Evolutionary conservation across 352 stramenopile genomes (phyloP), one percentile per base, ranked within the genome.

Genomic region (Globisporangium nodosum): DNA sequence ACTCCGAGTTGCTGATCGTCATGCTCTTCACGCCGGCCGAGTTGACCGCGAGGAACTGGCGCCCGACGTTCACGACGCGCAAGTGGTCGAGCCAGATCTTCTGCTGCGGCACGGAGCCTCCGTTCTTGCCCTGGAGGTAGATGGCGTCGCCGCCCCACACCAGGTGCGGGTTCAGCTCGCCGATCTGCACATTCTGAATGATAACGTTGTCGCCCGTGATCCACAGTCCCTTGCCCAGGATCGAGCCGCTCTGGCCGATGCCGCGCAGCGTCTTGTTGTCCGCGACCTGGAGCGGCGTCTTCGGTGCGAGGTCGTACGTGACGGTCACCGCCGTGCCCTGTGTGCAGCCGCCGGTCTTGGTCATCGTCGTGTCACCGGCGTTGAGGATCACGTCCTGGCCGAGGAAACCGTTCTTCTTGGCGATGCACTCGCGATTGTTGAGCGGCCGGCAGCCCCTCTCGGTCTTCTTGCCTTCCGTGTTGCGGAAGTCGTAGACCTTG

Each of bases 151-250:
- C 54, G 45, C 54, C 54, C 54, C 54, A 60, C 50, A 77, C 58
- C 13, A 74, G 27, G 52, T 77, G 69, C 35, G 69, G n/a, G 58
- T 86, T 86, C 18, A 86, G 51, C 49, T 86, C 58, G 18, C 62
- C 78, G 63, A 86, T 78, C 64, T 81, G 61, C 47, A 86, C 65
- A 53, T 86, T 83, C 61, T 83, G 73, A 15, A 83, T 40, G 45
- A 86, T 81, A 24, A 81, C 71, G 56, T 82, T 83, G 53, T 58
- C 43, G 24, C 71, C 73, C 5, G 18, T 24, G 56, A 83, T 68
- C 43, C 43, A 54, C 6, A 82, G n/a, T 0, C 74, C 74, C 43
- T 81, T 81, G 52, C 74, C 72, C 53, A 66, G 54, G 47, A 81
- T 64, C 39, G 78, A 63, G 7, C 68, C 72, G 7, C 54, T 66